Percentiles rank a stretch among this genome's conserved stretches.
Conservation (phyloP, 305 asterid species). For the Fraxinus ornus region DNA sequence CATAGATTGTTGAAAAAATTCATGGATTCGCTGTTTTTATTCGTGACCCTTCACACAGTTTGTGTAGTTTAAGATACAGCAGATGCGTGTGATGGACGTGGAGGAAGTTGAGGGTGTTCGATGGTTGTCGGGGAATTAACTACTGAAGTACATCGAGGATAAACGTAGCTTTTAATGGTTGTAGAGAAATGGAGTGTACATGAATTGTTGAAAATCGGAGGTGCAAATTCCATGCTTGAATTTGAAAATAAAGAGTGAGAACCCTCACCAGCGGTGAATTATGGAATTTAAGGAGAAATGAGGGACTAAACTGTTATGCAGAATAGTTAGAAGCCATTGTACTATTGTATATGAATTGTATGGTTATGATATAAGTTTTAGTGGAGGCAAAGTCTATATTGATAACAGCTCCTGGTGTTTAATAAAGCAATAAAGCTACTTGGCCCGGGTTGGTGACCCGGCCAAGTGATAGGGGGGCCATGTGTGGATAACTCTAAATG, state of each 20-base stretch:
- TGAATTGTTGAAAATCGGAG: constrained; percentile 14
- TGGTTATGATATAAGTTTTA: background rate
- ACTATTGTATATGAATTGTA: background rate
- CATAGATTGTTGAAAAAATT: constrained; percentile 13
- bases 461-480: no score
- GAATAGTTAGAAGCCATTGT: background rate
- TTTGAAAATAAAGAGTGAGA: constrained; percentile 4
- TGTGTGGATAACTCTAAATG: no score
- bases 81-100: constrained; percentile 17
- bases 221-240: constrained; percentile 6
- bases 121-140: background rate
- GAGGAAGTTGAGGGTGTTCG: background rate
- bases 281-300: background rate
- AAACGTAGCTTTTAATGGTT: constrained; percentile 8
- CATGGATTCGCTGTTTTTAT: background rate
- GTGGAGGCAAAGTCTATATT: background rate
- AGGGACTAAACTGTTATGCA: background rate
- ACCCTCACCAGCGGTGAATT: background rate
- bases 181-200: background rate
- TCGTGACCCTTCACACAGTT: constrained; percentile 8
- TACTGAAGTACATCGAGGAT: background rate
- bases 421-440: no score
- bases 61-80: constrained; percentile 3
- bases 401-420: background rate
- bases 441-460: no score